Conservation (phyloP, 129 eudicot species). For the Chrysanthemum seticuspe region DNA sequence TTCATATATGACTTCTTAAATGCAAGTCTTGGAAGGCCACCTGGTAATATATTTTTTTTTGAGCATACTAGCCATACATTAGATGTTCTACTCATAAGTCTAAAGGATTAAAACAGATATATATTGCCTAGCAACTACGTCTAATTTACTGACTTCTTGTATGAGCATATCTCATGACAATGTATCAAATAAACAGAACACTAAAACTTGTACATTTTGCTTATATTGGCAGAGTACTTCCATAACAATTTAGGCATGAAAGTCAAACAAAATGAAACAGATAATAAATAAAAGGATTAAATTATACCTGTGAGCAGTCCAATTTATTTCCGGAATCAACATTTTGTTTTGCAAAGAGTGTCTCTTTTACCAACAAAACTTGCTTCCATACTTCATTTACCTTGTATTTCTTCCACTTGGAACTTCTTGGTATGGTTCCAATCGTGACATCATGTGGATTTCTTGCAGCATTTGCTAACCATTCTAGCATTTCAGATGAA, state of each 20-base stretch:
- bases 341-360: conserved; percentile 41
- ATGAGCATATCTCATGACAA: no score
- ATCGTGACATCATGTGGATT: conserved; percentile 49
- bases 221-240: no score
- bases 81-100: no score
- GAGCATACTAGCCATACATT: no score
- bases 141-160: no score
- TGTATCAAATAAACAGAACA: no score
- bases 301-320: conserved; percentile 47
- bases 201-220: no score
- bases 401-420: conserved; percentile 58
- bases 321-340: conserved; percentile 30
- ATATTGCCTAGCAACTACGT: no score
- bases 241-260: not conserved
- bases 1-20: no score
- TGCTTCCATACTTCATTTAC: conserved; percentile 43
- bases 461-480: conserved; percentile 64
- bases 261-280: not conserved
- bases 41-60: no score
- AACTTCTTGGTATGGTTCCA: conserved; percentile 54
- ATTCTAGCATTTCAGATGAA: conserved; percentile 48
- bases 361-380: conserved; percentile 56
- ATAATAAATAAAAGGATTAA: not conserved
- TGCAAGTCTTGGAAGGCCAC: no score
- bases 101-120: no score